Evolutionary conservation across 495 filamentous ascomycete species (phyloP), one percentile per base, ranked within the genome.

Genomic region (Bryoglossum gracile): DNA sequence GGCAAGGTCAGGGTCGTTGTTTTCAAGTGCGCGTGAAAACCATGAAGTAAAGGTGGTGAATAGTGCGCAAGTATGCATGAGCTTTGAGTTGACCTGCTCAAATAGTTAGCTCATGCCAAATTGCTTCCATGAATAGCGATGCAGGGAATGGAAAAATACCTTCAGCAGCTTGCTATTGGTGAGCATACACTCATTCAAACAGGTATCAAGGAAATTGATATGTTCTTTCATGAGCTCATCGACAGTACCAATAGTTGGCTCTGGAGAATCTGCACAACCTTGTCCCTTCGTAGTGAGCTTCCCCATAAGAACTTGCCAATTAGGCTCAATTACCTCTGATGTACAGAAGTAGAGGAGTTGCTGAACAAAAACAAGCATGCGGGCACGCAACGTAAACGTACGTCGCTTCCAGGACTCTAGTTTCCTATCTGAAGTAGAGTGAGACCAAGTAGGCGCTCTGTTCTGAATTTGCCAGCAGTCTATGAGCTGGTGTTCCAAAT

Each of bases 191-290:
- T 95, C 90, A 67, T 95, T 95, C 41, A 96, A 69, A 65, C 90
- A 96, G 10, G 89, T 95, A 58, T 95, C 90, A 47, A 96, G 63
- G 64, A 95, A 95, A 67, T 95, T 89, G 30, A 96, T 88, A 70
- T 96, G 91, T 63, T 95, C 88, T 64, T 95, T 87, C 90, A 96
- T 96, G 60, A 96, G 67, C 62, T 95, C 87, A 55, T 96, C 90
- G 17, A 96, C 91, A 0, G 91, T 96, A 36, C 88, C 73, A 22
- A 21, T 10, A 8, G 65, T 67, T 25, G 39, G 10, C 18, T 10
- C 33, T 14, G 65, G 66, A 40, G 68, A 71, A n/a, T 73, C 73
- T 45, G n/a, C n/a, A n/a, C n/a, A n/a, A n/a, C n/a, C n/a, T n/a
- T n/a, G n/a, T n/a, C n/a, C n/a, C n/a, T n/a, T n/a, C n/a, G n/a